Base-by-base conservation (phyloP, 139 green algal genomes). In the Picochlorum sp. region DNA sequence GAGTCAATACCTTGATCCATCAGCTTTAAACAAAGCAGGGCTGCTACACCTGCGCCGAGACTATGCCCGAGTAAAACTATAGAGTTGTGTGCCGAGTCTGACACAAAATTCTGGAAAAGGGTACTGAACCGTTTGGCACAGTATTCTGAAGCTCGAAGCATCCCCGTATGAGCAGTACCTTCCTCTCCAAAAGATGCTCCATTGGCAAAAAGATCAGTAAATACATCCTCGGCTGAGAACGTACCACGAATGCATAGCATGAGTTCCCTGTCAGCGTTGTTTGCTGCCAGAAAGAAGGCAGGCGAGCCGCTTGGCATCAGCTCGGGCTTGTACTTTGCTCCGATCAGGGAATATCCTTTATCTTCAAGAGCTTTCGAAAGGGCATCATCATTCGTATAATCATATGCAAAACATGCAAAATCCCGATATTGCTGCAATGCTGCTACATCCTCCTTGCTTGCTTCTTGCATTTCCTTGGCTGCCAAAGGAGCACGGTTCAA, bases 161-260 rank as follows among this genome's bases (percentile, higher is more conserved):
- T 76, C 34, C 70, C 70, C 14, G 37, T 26, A 55, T 76, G 70
- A 31, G 52, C 62, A 38, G 26, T 24, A 6, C 41, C 69, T 3
- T 65, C 62, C 2, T 41, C 50, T 9, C 62, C 51, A 63, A 75
- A 70, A 3, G 62, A 5, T 14, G 18, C 59, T 37, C 70, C 70
- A n/a, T 49, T 55, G 30, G 62, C 62, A 31, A 76, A 57, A 30
- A 76, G 16, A 30, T 76, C 70, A 6, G 62, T 62, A 37, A 76
- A 76, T 2, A 70, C 63, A 38, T 76, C 70, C 55, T 76, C 70
- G 8, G 63, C 8, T 11, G n/a, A 58, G 45, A 49, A 72, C 26
- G 70, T 76, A 49, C 70, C 70, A 0, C 70, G 56, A 10, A 71
- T 34, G 11, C 50, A 58, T 20, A 75, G 49, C 38, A 59, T 13